Conservation (phyloP, 108 stramenopile species). For the Cafeteria roenbergensis region DNA sequence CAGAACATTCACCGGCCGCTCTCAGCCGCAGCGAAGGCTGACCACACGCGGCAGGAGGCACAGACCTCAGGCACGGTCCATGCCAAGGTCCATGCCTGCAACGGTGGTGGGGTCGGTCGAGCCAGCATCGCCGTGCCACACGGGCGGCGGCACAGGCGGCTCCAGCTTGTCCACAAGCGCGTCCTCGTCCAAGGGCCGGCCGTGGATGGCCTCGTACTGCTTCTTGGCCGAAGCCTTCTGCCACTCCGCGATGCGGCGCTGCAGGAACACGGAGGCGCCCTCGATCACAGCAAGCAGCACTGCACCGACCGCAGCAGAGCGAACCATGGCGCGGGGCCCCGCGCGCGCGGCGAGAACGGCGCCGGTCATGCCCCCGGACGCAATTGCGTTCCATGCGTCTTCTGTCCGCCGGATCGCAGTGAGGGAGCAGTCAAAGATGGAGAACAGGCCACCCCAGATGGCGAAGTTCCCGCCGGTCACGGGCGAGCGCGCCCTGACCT, state of each 20-base stretch:
- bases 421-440: slow-evolving; percentile 81
- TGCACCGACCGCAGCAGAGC: slow-evolving; percentile 78
- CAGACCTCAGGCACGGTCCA: too few relatives aligned
- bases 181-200: too few relatives aligned
- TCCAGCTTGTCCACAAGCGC: neutral
- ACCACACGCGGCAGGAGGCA: too few relatives aligned
- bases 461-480: slow-evolving; percentile 65
- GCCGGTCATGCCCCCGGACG: slow-evolving; percentile 36
- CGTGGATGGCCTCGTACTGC: neutral
- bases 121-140: too few relatives aligned
- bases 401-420: slow-evolving; percentile 81
- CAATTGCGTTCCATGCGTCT: slow-evolving; percentile 96
- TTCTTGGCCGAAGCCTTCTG: neutral
- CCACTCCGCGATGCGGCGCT: slow-evolving; percentile 6
- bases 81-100: too few relatives aligned
- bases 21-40: too few relatives aligned
- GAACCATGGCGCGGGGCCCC: slow-evolving; percentile 83
- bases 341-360: slow-evolving; percentile 35
- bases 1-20: too few relatives aligned
- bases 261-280: slow-evolving; percentile 73
- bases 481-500: slow-evolving; percentile 74
- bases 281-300: slow-evolving; percentile 87
- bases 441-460: slow-evolving; percentile 88
- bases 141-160: neutral
- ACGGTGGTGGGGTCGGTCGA: too few relatives aligned